Evolutionary conservation across 805 yeast genomes (phyloP), one percentile per base, ranked within the genome.

Genomic region (Metschnikowia corniflorae): DNA sequence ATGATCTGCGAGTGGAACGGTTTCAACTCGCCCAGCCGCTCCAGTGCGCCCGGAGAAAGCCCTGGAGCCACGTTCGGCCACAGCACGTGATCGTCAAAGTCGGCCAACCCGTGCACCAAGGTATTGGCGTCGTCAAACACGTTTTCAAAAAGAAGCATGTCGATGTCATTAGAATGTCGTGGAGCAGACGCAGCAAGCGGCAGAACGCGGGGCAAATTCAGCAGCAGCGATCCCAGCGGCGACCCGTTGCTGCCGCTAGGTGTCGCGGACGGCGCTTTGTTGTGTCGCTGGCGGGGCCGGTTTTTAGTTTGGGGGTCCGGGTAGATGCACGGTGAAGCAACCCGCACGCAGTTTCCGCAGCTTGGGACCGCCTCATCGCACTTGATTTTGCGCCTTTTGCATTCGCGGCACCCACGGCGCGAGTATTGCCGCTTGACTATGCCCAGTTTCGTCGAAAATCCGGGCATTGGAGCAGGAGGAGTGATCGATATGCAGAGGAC

Each of bases 311-410:
- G 4, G 43, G 46, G 19, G 14, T 15, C 42, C 1, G 51, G 53
- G 19, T 36, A 49, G 14, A 39, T 33, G 29, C 53, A 49, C 7
- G 31, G 25, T 15, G 23, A 22, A 6, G 36, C 26, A 15, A 39
- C 46, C 14, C 49, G 43, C 23, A 19, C 31, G 35, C 53, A 49
- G 29, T 37, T 40, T 15, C 46, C 47, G 32, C 53, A 49, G n/a
- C 16, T 15, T 9, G 53, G 53, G 18, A 37, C 44, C 28, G 19
- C 42, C 39, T 49, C 53, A 31, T 49, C 44, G 32, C 53, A 49
- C 28, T 49, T 49, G 39, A 47, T 42, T 26, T 49, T 49, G 31
- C 53, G 51, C 16, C 51, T 43, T 39, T 49, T 49, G 38, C 53
- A 49, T 42, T 47, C 53, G 7, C 31, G 29, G 37, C 53, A 49